phyloP scores from a whole-genome alignment of 345 rosid species.

The Salix viminalis region DNA sequence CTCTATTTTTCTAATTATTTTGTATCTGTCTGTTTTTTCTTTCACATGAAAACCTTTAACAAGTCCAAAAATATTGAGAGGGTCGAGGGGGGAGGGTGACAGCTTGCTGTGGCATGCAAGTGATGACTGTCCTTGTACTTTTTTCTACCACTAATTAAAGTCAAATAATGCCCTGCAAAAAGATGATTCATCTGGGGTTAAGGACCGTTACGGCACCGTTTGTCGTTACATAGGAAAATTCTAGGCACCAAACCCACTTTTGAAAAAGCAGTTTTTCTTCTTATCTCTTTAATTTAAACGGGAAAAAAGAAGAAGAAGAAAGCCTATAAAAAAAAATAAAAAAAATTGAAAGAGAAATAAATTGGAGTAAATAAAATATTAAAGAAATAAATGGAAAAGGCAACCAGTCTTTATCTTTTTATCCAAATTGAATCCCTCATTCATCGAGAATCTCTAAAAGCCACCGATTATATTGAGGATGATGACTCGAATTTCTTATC shows the following conservation, averaged over 20 bases:
- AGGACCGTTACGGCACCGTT: background rate
- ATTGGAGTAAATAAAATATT: background rate
- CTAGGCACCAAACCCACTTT: background rate
- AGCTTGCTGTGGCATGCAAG: background rate
- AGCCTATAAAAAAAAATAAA: background rate
- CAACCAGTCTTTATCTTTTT: background rate
- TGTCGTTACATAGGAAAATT: background rate
- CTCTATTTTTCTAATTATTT: too few relatives aligned
- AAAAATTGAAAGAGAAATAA: background rate
- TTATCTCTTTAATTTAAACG: background rate
- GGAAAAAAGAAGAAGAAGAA: background rate
- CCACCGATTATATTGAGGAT: background rate
- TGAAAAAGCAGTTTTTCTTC: background rate
- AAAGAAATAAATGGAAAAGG: background rate
- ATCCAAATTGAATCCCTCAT: background rate
- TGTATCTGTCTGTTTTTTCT: too few relatives aligned
- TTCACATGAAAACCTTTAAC: background rate
- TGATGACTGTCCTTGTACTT: too few relatives aligned
- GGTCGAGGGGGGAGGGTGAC: background rate
- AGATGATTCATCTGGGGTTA: background rate
- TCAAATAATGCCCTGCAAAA: background rate
- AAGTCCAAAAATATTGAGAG: background rate
- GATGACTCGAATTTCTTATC: background rate
- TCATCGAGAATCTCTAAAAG: background rate
- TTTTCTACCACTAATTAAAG: background rate